A percentile compares a stretch with the other conserved stretches of the same genome.
Conservation (phyloP, 306 rosid species). For the Cajanus cajan region DNA sequence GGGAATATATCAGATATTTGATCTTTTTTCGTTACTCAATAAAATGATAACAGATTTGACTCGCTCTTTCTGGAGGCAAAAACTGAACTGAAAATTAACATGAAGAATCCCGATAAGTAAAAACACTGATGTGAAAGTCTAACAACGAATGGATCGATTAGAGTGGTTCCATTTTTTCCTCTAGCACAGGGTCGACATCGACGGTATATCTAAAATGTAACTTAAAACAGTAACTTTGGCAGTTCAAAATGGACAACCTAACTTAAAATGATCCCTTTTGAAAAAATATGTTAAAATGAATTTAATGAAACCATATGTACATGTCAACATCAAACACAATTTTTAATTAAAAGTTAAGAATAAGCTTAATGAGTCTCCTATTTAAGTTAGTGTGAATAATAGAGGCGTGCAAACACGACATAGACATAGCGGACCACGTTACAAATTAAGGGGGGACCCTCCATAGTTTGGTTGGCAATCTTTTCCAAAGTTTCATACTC, state of each 20-base stretch:
- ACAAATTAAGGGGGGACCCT: conserved; percentile 38
- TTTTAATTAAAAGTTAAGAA: conserved; percentile 17
- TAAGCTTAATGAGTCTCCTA: neutral
- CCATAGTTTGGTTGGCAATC: conserved; percentile 51
- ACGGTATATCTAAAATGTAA: conserved; percentile 23
- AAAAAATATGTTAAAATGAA: conserved; percentile 1
- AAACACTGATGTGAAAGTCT: conserved; percentile 34
- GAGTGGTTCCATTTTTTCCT: neutral
- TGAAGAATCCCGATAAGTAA: neutral
- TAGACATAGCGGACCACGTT: conserved; percentile 70
- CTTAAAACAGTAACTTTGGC: neutral
- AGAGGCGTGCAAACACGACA: conserved; percentile 97
- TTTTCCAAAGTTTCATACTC: conserved; percentile 30
- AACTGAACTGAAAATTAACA: conserved; percentile 18
- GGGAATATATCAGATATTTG: neutral
- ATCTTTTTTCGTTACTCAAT: neutral
- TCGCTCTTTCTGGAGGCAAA: neutral
- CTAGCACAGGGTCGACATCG: neutral
- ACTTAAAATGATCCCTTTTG: neutral
- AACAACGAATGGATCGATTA: conserved; percentile 24
- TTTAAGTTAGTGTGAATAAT: conserved; percentile 29
- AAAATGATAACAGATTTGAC: neutral
- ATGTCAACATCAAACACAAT: conserved; percentile 22
- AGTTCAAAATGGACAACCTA: conserved; percentile 16
- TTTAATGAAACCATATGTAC: neutral